These are phyloP conservation scores for Phytophthora pistaciae DNA, from an alignment of 352 stramenopile species.

Conservation along the genomic window DNA sequence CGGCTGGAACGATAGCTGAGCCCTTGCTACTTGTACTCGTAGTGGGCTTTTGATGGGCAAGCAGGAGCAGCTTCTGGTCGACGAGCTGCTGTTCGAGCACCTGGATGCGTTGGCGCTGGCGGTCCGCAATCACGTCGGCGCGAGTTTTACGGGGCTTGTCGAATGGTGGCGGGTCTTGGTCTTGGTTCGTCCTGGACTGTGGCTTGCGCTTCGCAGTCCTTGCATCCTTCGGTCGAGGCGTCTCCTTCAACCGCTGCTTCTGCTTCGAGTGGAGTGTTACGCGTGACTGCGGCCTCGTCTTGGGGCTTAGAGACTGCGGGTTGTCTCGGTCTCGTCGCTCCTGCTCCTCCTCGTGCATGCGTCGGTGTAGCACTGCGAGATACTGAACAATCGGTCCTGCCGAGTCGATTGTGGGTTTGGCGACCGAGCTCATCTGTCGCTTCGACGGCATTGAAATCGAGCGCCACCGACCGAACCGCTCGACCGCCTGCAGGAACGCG, in stretches of 20 bases:
- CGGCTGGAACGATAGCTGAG: slow-evolving; percentile 23
- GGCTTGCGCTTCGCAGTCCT: slow-evolving; percentile 7
- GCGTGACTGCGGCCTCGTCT: slow-evolving; percentile 3
- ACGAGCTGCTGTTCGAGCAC: slow-evolving; percentile 75
- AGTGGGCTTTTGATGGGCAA: slow-evolving; percentile 32
- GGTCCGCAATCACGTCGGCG: slow-evolving; percentile 36
- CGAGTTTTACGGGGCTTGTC: slow-evolving; percentile 19
- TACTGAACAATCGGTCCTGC: slow-evolving; percentile 62
- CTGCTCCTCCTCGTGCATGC: slow-evolving; percentile 28
- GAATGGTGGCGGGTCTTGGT: neutral
- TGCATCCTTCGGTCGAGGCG: slow-evolving; percentile 5
- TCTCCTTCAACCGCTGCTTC: slow-evolving; percentile 10
- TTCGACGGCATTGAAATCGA: slow-evolving; percentile 33
- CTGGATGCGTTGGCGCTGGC: slow-evolving; percentile 62
- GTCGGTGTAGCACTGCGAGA: slow-evolving; percentile 45
- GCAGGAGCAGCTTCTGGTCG: slow-evolving; percentile 58
- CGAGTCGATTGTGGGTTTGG: slow-evolving; percentile 36
- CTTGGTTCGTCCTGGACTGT: neutral
- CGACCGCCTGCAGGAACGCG: slow-evolving; percentile 47
- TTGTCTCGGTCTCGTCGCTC: slow-evolving; percentile 9
- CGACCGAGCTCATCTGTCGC: slow-evolving; percentile 16
- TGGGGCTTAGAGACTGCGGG: slow-evolving; percentile 1
- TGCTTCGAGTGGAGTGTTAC: slow-evolving; percentile 14
- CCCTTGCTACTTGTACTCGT: neutral
- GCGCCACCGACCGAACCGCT: slow-evolving; percentile 43